Conservation (phyloP, 805 yeast genomes). For the Wickerhamiella kurtzmanii region DNA sequence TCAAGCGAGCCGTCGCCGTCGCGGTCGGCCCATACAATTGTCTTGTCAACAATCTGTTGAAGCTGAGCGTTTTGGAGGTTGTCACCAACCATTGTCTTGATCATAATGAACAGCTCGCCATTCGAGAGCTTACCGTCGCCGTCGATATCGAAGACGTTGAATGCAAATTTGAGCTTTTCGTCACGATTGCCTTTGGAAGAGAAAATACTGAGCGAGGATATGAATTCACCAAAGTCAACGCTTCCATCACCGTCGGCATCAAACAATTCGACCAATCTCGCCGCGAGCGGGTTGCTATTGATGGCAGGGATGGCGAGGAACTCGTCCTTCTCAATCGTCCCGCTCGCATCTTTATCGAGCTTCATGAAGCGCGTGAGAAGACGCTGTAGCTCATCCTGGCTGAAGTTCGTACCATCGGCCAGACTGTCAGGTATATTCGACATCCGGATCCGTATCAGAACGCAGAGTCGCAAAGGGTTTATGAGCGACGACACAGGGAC, state of each 20-base stretch:
- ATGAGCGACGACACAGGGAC: too few species aligned
- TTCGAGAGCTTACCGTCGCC: constrained; percentile 89
- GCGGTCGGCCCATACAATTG: constrained; percentile 80
- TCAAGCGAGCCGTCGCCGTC: constrained; percentile 80
- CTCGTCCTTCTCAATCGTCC: constrained; percentile 82
- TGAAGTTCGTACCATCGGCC: constrained; percentile 34
- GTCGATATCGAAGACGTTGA: constrained; percentile 89
- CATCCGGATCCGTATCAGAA: constrained; percentile 5
- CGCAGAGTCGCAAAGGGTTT: too few species aligned
- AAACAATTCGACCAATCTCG: constrained; percentile 82
- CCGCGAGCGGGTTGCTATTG: constrained; percentile 76
- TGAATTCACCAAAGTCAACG: constrained; percentile 91
- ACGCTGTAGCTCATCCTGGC: constrained; percentile 81
- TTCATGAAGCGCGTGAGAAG: constrained; percentile 89
- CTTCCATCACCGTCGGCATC: constrained; percentile 88
- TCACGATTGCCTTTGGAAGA: constrained; percentile 68
- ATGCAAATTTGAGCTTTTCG: constrained; percentile 79
- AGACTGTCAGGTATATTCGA: constrained; percentile 19
- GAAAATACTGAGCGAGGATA: constrained; percentile 73
- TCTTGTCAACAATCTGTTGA: constrained; percentile 94
- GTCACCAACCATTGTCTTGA: constrained; percentile 94
- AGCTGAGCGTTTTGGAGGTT: constrained; percentile 74
- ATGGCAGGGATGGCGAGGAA: constrained; percentile 89
- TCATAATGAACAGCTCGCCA: constrained; percentile 83
- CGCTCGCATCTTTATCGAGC: constrained; percentile 82